Percentiles rank a stretch among this genome's conserved stretches.
These are phyloP conservation scores for Apophysomyces ossiformis DNA, from an alignment of 371 early-diverging fungal species.

Conservation along the genomic window DNA sequence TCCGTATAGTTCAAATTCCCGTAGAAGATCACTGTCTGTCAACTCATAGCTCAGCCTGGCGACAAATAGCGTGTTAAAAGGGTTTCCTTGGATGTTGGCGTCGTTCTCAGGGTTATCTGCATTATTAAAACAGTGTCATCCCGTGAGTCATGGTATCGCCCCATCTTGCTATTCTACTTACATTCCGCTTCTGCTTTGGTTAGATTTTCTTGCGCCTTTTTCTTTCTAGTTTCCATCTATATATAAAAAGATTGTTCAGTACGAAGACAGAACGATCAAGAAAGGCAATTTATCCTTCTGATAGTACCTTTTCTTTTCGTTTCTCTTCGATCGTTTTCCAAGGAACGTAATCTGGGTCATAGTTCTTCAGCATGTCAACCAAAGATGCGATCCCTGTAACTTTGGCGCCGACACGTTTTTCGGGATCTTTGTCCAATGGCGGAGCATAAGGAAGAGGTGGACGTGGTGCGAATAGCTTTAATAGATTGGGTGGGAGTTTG, in stretches of 20 bases:
- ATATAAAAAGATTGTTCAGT: neutral
- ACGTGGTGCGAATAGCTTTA: constrained; percentile 91
- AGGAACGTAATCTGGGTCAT: constrained; percentile 80
- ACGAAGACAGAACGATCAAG: neutral
- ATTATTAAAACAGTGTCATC: neutral
- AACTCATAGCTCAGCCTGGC: constrained; percentile 85
- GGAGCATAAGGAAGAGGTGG: constrained; percentile 77
- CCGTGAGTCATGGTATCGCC: neutral
- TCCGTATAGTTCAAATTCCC: constrained; percentile 88
- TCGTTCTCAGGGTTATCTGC: constrained; percentile 78
- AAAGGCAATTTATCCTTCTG: too few relatives aligned
- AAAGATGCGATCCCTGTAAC: constrained; percentile 72
- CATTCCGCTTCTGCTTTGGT: constrained; percentile 60
- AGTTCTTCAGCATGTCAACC: constrained; percentile 60
- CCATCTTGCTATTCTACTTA: constrained; percentile 23
- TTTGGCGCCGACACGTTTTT: constrained; percentile 61
- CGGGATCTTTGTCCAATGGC: constrained; percentile 80
- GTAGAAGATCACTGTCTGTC: constrained; percentile 79
- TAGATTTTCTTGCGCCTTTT: constrained; percentile 62
- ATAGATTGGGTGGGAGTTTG: constrained; percentile 82
- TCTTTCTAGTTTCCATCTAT: constrained; percentile 59
- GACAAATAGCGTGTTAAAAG: constrained; percentile 93
- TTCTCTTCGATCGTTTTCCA: constrained; percentile 72
- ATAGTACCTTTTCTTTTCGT: constrained; percentile 69
- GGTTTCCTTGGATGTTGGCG: constrained; percentile 76